These are phyloP conservation scores for Kwoniella europaea DNA, from an alignment of 768 basidiomycete genomes.

Conservation along the genomic window DNA sequence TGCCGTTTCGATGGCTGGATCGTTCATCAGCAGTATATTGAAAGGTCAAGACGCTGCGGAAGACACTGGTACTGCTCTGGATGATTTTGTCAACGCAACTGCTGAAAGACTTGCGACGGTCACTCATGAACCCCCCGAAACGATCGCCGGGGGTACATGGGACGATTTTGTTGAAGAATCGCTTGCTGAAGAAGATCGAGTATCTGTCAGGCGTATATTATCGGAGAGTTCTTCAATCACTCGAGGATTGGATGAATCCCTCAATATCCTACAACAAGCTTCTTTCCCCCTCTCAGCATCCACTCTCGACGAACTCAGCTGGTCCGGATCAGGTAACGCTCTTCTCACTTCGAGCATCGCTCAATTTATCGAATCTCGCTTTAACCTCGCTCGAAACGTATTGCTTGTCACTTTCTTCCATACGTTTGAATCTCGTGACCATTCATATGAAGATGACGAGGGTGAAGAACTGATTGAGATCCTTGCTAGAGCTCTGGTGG, in stretches of 20 bases:
- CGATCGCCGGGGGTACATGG: constrained; percentile 32
- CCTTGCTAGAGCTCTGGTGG: constrained; percentile 29
- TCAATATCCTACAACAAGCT: constrained; percentile 28
- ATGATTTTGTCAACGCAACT: constrained; percentile 24
- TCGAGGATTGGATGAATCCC: constrained; percentile 23
- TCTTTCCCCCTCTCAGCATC: neutral
- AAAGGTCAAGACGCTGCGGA: constrained; percentile 18
- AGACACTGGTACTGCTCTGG: constrained; percentile 30
- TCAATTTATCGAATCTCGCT: constrained; percentile 31
- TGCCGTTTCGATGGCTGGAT: constrained; percentile 32
- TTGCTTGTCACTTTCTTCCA: constrained; percentile 42
- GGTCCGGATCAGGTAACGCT: constrained; percentile 43
- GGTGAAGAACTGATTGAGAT: constrained; percentile 38
- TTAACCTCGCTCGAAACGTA: constrained; percentile 34
- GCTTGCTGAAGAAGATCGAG: constrained; percentile 38
- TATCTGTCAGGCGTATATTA: constrained; percentile 28
- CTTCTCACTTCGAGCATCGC: constrained; percentile 38
- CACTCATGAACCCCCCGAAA: constrained; percentile 33
- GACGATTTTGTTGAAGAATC: constrained; percentile 40
- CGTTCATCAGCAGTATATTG: constrained; percentile 22
- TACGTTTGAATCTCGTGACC: constrained; percentile 33
- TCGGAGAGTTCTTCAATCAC: constrained; percentile 26
- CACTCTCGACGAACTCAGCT: constrained; percentile 10
- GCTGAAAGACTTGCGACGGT: constrained; percentile 17
- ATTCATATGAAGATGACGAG: constrained; percentile 34